Conservation (phyloP, 352 stramenopile genomes). For the Blastocystis sp. region DNA sequence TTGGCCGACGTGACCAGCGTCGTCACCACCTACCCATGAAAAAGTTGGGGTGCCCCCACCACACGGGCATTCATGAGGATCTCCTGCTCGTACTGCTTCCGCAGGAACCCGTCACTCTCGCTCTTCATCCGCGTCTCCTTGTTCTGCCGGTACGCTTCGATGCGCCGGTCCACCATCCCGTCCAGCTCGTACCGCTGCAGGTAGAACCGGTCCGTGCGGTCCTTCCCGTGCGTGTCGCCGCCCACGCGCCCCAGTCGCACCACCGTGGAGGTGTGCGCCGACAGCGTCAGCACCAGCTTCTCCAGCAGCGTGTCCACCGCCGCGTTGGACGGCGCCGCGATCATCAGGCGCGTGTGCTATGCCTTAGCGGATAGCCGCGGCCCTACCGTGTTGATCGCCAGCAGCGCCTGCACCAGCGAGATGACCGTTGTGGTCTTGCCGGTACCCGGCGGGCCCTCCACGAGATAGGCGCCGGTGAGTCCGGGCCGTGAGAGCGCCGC, state of each 20-base stretch:
- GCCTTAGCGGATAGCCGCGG: conserved; percentile 80
- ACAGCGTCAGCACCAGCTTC: conserved; percentile 79
- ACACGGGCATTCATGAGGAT: conserved; percentile 43
- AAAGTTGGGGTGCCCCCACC: not conserved
- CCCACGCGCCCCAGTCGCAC: conserved; percentile 35
- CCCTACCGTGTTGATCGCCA: conserved; percentile 51
- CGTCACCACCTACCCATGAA: conserved; percentile 7
- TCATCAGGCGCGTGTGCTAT: conserved; percentile 82
- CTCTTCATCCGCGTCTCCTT: not conserved
- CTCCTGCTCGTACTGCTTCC: conserved; percentile 39
- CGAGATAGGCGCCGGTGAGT: conserved; percentile 72
- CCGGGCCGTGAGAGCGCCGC: conserved; percentile 31
- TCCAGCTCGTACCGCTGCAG: conserved; percentile 46
- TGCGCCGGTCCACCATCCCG: conserved; percentile 31
- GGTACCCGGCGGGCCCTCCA: conserved; percentile 81
- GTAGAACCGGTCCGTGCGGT: conserved; percentile 15
- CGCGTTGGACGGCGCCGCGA: conserved; percentile 83
- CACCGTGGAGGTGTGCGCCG: not conserved
- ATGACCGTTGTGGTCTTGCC: conserved; percentile 74
- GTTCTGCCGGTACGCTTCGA: conserved; percentile 12
- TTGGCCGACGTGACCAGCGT: conserved; percentile 27
- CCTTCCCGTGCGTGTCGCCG: conserved; percentile 28
- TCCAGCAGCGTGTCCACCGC: conserved; percentile 79
- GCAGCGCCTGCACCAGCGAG: conserved; percentile 22
- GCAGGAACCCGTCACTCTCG: conserved; percentile 33